Conservation (phyloP, 2,329 filamentous ascomycete species). For the Beauveria scarabaeidicola region DNA sequence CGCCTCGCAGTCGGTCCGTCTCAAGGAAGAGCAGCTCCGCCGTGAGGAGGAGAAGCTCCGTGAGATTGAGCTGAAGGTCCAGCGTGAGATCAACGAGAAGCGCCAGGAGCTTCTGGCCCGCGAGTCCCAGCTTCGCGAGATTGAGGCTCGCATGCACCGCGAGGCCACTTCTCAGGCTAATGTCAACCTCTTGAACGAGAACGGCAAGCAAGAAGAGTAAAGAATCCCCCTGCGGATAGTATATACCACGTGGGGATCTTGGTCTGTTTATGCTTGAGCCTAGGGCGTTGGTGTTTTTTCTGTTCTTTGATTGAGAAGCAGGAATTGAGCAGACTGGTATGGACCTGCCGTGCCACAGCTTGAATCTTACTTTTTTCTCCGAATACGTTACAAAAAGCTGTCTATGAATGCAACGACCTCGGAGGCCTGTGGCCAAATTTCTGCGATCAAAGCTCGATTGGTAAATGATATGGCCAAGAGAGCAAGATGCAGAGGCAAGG, state of each 20-base stretch:
- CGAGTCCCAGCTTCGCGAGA: conserved; percentile 97
- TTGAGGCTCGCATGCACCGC: conserved; percentile 93
- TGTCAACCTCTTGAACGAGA: conserved; percentile 5
- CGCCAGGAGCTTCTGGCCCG: conserved; percentile 94
- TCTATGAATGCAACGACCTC: conserved; percentile 25
- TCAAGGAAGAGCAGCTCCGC: conserved; percentile 99
- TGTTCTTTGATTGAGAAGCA: conserved; percentile 34
- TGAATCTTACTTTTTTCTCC: conserved; percentile 27
- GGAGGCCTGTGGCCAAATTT: conserved; percentile 14
- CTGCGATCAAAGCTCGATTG: conserved; percentile 1
- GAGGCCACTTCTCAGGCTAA: conserved; percentile 58
- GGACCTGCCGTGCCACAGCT: conserved; percentile 28
- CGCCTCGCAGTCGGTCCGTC: conserved; percentile 90
- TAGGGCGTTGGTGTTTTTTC: conserved; percentile 37
- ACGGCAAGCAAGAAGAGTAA: conserved; percentile 45
- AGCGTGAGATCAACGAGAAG: conserved; percentile 99
- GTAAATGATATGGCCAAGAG: conserved; percentile 4
- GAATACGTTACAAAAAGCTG: conserved; percentile 20
- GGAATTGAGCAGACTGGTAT: conserved; percentile 30
- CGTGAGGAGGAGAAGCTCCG: conserved; percentile 99
- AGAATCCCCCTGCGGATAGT: conserved; percentile 11
- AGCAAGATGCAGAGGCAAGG: conserved; percentile 1
- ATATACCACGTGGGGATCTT: conserved; percentile 18
- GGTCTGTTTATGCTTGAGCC: conserved; percentile 34
- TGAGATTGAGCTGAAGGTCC: conserved; percentile 98